Base-by-base conservation (phyloP, 1,139 yeast species). In the Taphrina betulina region DNA sequence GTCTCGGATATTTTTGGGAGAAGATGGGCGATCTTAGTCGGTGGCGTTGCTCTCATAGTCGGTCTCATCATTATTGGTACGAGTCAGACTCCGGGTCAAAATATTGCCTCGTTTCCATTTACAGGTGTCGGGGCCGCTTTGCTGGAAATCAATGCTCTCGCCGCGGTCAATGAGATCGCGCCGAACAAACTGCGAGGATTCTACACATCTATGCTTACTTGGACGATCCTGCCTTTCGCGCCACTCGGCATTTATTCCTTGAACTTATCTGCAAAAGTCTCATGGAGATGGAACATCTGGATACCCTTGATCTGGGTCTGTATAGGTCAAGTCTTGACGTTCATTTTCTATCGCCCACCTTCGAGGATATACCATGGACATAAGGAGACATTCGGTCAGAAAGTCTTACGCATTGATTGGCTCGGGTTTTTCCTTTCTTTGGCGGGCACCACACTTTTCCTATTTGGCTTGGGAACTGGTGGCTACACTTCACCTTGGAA, bases 271-370 rank as follows among this genome's bases (percentile, higher is more conserved):
- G 54, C 16, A n/a, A 29, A 50, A 24, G 36, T 40, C 17, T 29
- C 46, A 7, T 50, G 54, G 54, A 23, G 54, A 50, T 50, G 54
- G 54, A 50, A 50, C 20, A 40, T 50, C 17, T 50, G 54, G 54
- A 50, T 50, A 2, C 54, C 54, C 3, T 23, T 50, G 19, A 50
- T 50, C 26, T 50, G 54, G 54, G 28, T 26, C 19, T 31, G 31
- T 8, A 50, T 50, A 16, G 54, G 54, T 10, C 54, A 50, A 33
- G 54, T 50, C 17, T 19, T 50, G 29, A 42, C 44, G 22, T 50
- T 50, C 46, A 38, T 50, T 41, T 50, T 50, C 41, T 50, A 50
- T 34, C 54, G 37, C 26, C 54, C 54, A 16, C 54, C 54, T 5
- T 36, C 29, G 14, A 45, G 54, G 5, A 26, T 40, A n/a, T 50